Evolutionary conservation across 495 filamentous ascomycete species (phyloP).

Genomic region (Chaetomium tenue): DNA sequence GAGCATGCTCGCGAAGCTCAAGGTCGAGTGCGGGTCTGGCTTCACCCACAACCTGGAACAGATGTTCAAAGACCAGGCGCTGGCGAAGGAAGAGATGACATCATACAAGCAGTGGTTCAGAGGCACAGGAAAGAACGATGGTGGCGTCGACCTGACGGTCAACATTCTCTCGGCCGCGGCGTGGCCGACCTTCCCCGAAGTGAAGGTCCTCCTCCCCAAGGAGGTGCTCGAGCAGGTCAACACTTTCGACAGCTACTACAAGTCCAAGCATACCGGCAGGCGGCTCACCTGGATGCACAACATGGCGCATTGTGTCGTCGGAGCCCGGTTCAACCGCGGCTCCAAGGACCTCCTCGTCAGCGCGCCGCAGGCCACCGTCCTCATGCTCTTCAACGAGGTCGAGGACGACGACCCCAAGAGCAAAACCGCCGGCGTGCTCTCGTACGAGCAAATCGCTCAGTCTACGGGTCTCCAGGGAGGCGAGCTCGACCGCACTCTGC

Average conservation of each 20-base stretch:
- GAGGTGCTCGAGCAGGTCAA: constrained; percentile 65
- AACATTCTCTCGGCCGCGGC: constrained; percentile 81
- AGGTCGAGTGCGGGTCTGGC: constrained; percentile 85
- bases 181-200: constrained; percentile 89
- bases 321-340: constrained; percentile 71
- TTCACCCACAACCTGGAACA: constrained; percentile 97
- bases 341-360: constrained; percentile 83
- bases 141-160: constrained; percentile 73
- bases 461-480: constrained; percentile 63
- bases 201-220: constrained; percentile 70
- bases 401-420: constrained; percentile 35
- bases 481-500: constrained; percentile 84
- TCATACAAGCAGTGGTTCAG: constrained; percentile 61
- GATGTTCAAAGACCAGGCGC: constrained; percentile 98
- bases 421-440: constrained; percentile 44
- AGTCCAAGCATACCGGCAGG: constrained; percentile 79
- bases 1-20: constrained; percentile 87
- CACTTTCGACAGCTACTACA: constrained; percentile 78
- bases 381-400: constrained; percentile 86
- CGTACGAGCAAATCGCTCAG: constrained; percentile 67
- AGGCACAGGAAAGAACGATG: constrained; percentile 48
- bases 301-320: constrained; percentile 80
- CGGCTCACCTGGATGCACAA: constrained; percentile 90
- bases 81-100: constrained; percentile 78
- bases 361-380: constrained; percentile 85